Conservation (phyloP, 2,329 filamentous ascomycete genomes). For the Paramyrothecium sp. region DNA sequence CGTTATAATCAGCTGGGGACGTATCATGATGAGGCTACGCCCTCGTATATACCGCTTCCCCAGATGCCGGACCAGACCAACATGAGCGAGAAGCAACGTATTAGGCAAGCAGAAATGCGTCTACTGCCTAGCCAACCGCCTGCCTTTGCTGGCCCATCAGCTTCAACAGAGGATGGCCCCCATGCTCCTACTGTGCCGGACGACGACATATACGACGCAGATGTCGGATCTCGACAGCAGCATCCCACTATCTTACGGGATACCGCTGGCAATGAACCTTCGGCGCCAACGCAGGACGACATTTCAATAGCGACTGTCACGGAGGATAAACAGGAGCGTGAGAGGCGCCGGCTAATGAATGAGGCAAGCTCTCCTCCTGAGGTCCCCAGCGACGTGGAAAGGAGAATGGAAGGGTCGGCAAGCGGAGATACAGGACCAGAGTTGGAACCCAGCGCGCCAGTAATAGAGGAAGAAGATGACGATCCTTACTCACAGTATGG, state of each 20-base stretch:
- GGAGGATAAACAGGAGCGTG: constrained; percentile 81
- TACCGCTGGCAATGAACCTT: constrained; percentile 27
- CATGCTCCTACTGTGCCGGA: constrained; percentile 21
- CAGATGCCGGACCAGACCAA: constrained; percentile 57
- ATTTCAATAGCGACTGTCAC: constrained; percentile 22
- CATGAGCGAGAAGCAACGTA: constrained; percentile 78
- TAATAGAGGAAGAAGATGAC: constrained; percentile 55
- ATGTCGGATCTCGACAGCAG: constrained; percentile 32
- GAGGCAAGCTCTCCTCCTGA: constrained; percentile 64
- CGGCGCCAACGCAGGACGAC: constrained; percentile 46
- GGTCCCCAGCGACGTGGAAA: constrained; percentile 52
- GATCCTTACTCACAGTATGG: constrained; percentile 29
- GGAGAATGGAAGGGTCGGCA: constrained; percentile 26
- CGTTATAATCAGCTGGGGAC: background rate
- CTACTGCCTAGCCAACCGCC: constrained; percentile 77
- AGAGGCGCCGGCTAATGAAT: constrained; percentile 61
- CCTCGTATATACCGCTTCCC: constrained; percentile 60
- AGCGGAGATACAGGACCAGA: constrained; percentile 25
- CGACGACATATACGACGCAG: constrained; percentile 51
- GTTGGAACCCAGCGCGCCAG: constrained; percentile 55
- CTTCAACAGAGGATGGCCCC: constrained; percentile 21
- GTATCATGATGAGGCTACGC: constrained; percentile 23
- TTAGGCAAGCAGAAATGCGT: constrained; percentile 74
- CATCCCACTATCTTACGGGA: constrained; percentile 9
- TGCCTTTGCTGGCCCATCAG: constrained; percentile 32